A percentile compares a stretch with the other conserved stretches of the same genome.
Conservation (phyloP, 805 yeast genomes). For the Maudiozyma bulderi region DNA sequence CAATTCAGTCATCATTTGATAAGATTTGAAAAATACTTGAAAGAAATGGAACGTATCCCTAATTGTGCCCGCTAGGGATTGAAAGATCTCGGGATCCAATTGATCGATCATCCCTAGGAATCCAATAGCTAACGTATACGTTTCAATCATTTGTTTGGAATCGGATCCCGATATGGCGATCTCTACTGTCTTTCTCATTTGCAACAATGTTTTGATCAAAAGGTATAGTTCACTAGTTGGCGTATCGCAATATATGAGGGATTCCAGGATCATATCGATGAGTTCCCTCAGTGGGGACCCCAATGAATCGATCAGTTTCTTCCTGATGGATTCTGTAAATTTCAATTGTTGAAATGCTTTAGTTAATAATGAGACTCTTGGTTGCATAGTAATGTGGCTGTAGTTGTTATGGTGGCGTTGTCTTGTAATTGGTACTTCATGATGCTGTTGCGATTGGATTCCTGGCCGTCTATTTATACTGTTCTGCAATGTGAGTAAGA, state of each 20-base stretch:
- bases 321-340: too few relatives aligned
- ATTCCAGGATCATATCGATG: slow-evolving; percentile 13
- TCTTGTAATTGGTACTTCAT: too few relatives aligned
- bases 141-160: neutral
- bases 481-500: too few relatives aligned
- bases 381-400: too few relatives aligned
- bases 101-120: slow-evolving; percentile 8
- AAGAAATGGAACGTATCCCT: slow-evolving; percentile 13
- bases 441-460: too few relatives aligned
- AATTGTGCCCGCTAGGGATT: slow-evolving; percentile 2
- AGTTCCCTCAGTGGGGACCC: slow-evolving; percentile 19
- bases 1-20: slow-evolving; percentile 10
- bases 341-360: too few relatives aligned
- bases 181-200: neutral
- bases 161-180: neutral
- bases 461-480: too few relatives aligned
- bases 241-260: slow-evolving; percentile 1
- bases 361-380: too few relatives aligned
- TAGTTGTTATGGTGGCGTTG: too few relatives aligned
- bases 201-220: neutral
- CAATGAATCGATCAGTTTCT: slow-evolving; percentile 6
- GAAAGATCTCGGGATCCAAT: neutral
- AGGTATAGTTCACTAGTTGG: neutral
- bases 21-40: slow-evolving; percentile 13
- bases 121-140: neutral